These are phyloP conservation scores for Thraustochytrium sp. DNA, from an alignment of 352 stramenopile genomes.

Conservation along the genomic window DNA sequence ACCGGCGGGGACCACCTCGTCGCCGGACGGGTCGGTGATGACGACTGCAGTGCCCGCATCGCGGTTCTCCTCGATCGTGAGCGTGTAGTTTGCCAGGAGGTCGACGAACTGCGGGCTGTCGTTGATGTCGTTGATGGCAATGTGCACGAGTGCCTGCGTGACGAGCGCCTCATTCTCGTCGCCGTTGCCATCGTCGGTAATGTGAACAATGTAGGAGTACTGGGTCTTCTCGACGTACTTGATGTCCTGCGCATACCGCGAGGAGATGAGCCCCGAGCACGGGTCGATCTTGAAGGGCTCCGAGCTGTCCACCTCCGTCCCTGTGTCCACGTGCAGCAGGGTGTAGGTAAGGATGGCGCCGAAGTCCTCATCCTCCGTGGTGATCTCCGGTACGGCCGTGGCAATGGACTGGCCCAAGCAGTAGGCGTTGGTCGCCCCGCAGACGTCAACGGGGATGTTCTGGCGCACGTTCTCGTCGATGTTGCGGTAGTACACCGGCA, in stretches of 20 bases:
- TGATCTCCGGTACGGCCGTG: not conserved
- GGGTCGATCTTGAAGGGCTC: constrained; percentile 36
- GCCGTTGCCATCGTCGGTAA: constrained; percentile 23
- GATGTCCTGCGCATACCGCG: not conserved
- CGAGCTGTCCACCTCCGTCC: not conserved
- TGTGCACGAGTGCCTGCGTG: not conserved
- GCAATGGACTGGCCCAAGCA: no score
- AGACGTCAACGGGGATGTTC: constrained; percentile 12
- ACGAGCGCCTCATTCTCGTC: not conserved
- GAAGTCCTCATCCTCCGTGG: not conserved
- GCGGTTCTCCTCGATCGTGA: constrained; percentile 25
- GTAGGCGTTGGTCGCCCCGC: not conserved
- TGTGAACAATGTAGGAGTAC: not conserved
- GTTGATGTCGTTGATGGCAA: constrained; percentile 38
- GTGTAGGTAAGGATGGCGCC: not conserved
- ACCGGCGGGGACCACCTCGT: not conserved
- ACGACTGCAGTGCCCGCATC: not conserved
- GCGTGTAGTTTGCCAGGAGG: not conserved
- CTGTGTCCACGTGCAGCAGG: not conserved
- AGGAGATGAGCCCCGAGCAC: constrained; percentile 1
- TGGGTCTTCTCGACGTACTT: not conserved
- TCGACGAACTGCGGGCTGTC: not conserved
- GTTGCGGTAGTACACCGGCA: not conserved
- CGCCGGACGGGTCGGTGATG: not conserved
- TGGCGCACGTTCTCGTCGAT: constrained; percentile 5